A percentile compares a stretch with the other conserved stretches of the same genome.
Conservation (phyloP, 2,329 filamentous ascomycete species). For the Scedosporium minutisporum region DNA sequence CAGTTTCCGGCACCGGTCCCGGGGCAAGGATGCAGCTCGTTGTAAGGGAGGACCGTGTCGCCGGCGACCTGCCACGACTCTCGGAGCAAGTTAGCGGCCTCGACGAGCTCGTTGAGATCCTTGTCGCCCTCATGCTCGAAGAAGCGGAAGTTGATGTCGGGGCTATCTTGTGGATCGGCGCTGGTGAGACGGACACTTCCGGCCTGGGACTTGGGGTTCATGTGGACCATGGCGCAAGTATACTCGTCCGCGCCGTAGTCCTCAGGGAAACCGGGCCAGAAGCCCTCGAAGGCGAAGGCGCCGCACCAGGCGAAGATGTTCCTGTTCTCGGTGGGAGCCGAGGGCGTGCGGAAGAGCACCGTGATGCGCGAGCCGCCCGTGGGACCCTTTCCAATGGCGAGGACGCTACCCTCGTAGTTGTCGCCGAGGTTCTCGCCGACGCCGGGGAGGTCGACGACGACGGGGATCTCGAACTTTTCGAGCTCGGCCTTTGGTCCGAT, state of each 20-base stretch:
- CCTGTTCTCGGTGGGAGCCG: conserved; percentile 9
- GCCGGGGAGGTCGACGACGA: conserved; percentile 44
- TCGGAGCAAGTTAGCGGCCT: conserved; percentile 18
- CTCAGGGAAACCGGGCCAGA: conserved; percentile 12
- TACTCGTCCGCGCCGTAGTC: conserved; percentile 12
- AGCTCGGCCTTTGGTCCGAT: conserved; percentile 23
- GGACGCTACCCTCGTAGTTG: conserved; percentile 20
- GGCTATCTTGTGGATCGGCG: conserved; percentile 50
- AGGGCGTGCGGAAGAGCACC: conserved; percentile 9
- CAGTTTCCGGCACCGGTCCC: conserved; percentile 11
- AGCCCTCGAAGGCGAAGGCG: conserved; percentile 14
- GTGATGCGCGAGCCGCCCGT: conserved; percentile 11
- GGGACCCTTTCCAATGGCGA: conserved; percentile 10
- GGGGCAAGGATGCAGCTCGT: conserved; percentile 11
- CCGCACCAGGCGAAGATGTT: conserved; percentile 14
- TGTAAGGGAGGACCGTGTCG: conserved; percentile 9
- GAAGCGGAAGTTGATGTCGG: conserved; percentile 50
- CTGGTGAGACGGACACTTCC: conserved; percentile 53
- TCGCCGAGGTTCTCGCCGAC: conserved; percentile 45
- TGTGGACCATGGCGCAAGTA: conserved; percentile 12
- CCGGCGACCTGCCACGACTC: conserved; percentile 8
- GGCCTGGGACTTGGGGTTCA: conserved; percentile 34
- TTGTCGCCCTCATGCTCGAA: conserved; percentile 38
- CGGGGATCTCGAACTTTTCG: conserved; percentile 30
- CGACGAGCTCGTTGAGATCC: conserved; percentile 30